Evolutionary conservation across 106 monocot species (phyloP), one percentile per base, ranked within the genome.

Genomic region (Iris macrosiphon): DNA sequence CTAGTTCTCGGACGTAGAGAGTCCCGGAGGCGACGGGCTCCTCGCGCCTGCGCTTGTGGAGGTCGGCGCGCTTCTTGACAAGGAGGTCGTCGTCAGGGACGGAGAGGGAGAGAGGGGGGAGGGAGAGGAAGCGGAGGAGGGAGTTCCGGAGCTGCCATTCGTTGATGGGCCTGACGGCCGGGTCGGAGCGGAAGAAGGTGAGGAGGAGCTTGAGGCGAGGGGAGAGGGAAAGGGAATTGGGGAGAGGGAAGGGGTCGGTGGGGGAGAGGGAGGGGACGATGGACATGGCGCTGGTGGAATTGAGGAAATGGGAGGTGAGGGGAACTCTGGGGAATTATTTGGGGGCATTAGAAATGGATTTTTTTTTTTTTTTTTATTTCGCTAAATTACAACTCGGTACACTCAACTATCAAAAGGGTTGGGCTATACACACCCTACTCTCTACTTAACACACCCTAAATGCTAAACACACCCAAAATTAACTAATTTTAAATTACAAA

Each of bases 101-200:
- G 52, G 76, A 34, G 35, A 79, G 46, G 55, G 63, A 72, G 47
- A 83, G 80, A 24, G 68, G 58, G 25, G 68, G 28, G 33, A 75
- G 76, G 62, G 70, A 78, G 71, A 95, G 79, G 72, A 91, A 91
- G 44, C 59, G 64, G 60, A 98, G 67, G 39, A 96, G 85, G 11
- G 95, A 73, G 43, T 66, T 58, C 47, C 74, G 73, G 55, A 98
- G 80, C 59, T 76, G 71, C 96, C 96, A 98, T 52, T 98, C 96
- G 83, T 98, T 90, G 44, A 98, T 25, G 26, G 82, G 90, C 40
- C 57, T 68, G 38, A 98, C 86, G 24, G 90, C 71, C 16, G 64
- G 77, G 37, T 98, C 96, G 51, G 96, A 57, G 45, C 90, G 96
- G 72, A 79, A 82, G 90, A 98, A 75, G 49, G 85, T 78, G 59